Conservation (phyloP, 305 asterid species). For the Rubia balearica region DNA sequence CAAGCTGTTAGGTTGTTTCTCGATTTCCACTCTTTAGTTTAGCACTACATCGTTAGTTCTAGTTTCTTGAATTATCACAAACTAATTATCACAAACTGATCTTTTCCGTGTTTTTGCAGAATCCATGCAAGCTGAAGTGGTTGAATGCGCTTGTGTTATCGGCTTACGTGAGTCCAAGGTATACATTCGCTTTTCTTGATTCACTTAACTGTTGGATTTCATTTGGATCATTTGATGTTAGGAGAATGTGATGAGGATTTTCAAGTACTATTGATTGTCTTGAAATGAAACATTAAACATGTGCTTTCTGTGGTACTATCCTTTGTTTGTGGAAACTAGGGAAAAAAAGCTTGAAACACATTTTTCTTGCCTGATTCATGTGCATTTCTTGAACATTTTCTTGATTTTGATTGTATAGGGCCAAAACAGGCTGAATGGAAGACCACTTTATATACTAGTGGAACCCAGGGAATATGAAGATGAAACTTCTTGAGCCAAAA, state of each 20-base stretch:
- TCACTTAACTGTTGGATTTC: background rate
- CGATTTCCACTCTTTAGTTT: background rate
- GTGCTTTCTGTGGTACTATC: background rate
- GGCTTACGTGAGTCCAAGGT: slow-evolving; percentile 73
- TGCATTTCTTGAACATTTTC: background rate
- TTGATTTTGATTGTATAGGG: slow-evolving; percentile 27
- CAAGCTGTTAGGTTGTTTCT: slow-evolving; percentile 46
- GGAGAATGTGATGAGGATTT: background rate
- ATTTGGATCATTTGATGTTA: background rate
- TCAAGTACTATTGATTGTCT: background rate
- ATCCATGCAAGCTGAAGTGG: slow-evolving; percentile 58
- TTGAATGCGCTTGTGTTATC: slow-evolving; percentile 71
- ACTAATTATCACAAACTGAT: background rate
- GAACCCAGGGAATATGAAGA: slow-evolving; percentile 48
- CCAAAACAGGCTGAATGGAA: slow-evolving; percentile 56
- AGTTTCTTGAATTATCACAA: too few relatives aligned
- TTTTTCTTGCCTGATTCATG: background rate
- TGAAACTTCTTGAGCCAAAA: slow-evolving; percentile 20
- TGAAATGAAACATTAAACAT: background rate
- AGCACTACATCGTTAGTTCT: background rate
- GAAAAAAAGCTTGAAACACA: background rate
- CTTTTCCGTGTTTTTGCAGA: slow-evolving; percentile 26
- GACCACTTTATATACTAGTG: slow-evolving; percentile 65
- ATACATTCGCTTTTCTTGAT: slow-evolving; percentile 7
- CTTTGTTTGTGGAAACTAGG: background rate